Conservation (phyloP, 352 stramenopile species). For the Chrysophaeum taylorii region DNA sequence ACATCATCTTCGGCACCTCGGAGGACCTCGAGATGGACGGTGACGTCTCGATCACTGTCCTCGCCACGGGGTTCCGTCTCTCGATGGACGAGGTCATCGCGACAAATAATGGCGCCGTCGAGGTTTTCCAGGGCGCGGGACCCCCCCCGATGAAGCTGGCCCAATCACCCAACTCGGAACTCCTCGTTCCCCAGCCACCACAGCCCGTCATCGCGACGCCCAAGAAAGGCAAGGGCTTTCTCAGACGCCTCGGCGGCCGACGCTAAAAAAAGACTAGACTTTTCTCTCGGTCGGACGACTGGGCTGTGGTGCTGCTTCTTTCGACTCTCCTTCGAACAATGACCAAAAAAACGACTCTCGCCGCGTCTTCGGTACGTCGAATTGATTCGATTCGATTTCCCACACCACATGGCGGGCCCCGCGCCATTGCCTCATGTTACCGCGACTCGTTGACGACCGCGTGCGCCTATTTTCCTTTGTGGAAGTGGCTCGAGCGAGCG, state of each 20-base stretch:
- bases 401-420: too few relatives aligned
- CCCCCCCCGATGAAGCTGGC: not conserved
- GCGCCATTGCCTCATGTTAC: too few relatives aligned
- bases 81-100: not conserved
- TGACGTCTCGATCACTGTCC: slow-evolving; percentile 48
- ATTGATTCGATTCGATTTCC: too few relatives aligned
- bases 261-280: too few relatives aligned
- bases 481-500: too few relatives aligned
- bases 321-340: too few relatives aligned
- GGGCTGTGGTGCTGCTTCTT: too few relatives aligned
- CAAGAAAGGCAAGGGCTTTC: slow-evolving; percentile 4
- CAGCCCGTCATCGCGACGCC: not conserved
- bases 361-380: too few relatives aligned
- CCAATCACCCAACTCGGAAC: not conserved
- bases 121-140: not conserved
- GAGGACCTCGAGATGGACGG: not conserved
- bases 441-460: too few relatives aligned
- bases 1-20: slow-evolving; percentile 56
- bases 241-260: slow-evolving; percentile 12
- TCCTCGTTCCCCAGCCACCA: not conserved
- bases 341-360: not conserved
- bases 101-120: not conserved
- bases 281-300: too few relatives aligned
- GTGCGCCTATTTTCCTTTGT: too few relatives aligned
- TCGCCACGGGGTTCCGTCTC: slow-evolving; percentile 60